Conservation (phyloP, 192 early-diverging fungal species). For the Dissophora ornata region DNA sequence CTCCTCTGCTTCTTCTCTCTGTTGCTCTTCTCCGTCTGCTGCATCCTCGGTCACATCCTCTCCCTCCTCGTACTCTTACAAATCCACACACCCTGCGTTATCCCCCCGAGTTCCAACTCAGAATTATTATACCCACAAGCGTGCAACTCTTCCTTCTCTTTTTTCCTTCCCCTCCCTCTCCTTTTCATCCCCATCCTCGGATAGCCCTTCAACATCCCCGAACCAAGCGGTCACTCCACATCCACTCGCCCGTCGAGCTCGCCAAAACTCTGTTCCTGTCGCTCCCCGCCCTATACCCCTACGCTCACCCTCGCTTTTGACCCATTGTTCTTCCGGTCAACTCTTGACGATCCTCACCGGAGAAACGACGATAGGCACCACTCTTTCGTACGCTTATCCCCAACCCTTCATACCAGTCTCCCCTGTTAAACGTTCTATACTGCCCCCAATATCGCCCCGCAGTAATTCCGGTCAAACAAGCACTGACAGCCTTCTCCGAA, state of each 20-base stretch:
- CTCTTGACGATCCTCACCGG: conserved; percentile 6
- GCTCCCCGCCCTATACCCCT: not conserved
- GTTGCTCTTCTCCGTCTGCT: not conserved
- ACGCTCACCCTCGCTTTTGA: conserved; percentile 9
- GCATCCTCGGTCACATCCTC: not conserved
- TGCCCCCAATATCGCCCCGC: too few relatives aligned
- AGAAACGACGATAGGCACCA: conserved; percentile 31
- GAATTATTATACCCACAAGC: not conserved
- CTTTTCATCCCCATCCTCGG: conserved; percentile 25
- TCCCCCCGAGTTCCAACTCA: not conserved
- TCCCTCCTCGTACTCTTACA: not conserved
- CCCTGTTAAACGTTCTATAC: too few relatives aligned
- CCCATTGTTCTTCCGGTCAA: not conserved
- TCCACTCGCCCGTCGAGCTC: not conserved
- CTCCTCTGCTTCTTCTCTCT: conserved; percentile 7
- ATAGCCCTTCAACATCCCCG: too few relatives aligned
- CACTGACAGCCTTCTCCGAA: conserved; percentile 10
- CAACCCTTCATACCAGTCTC: conserved; percentile 33
- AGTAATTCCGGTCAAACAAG: not conserved
- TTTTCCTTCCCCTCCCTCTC: conserved; percentile 36
- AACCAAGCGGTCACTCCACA: too few relatives aligned
- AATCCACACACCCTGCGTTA: too few relatives aligned
- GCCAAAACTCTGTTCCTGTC: conserved; percentile 6
- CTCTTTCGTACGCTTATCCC: conserved; percentile 30
- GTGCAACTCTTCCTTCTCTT: not conserved